Evolutionary conservation across 169 alveolate species (phyloP), one percentile per base, ranked within the genome.

Genomic region (Ichthyophthirius multifiliis): DNA sequence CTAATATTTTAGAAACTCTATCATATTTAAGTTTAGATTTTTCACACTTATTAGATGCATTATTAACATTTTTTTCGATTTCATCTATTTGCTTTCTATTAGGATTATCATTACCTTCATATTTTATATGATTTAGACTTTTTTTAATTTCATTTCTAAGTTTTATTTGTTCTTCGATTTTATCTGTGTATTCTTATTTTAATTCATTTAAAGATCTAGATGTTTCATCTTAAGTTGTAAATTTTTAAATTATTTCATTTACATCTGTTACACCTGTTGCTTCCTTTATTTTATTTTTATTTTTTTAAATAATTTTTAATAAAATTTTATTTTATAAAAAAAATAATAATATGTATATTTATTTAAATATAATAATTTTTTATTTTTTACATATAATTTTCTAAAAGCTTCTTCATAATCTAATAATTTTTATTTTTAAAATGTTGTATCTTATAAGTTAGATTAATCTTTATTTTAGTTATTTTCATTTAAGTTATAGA

Each of bases 211-310:
- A 81, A 41, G 93, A 91, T 32, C 84, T 89, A 41, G 85, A 86
- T 2, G 98, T 96, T 77, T 92, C 98, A 63, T 91, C 94, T 84
- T 94, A 92, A 62, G 96, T 94, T 23, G 95, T 90, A 83, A 92
- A 96, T 78, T 93, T 93, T 79, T 93, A 93, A 71, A 94, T 92
- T 39, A 94, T 90, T 74, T 94, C 97, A 88, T 94, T 92, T 0
- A 90, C 91, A 83, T 92, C 96, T 48, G 92, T 88, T 13, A 90
- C 96, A 15, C 98, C 98, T n/a, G 98, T 93, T 1, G 97, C 96
- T 63, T 93, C 97, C 73, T 93, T 86, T n/a, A n/a, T n/a, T n/a
- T n/a, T n/a, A n/a, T n/a, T n/a, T n/a, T n/a, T n/a, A n/a, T n/a
- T n/a, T n/a, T n/a, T n/a, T n/a, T n/a, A n/a, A n/a, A n/a, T n/a